Evolutionary conservation across 169 alveolate genomes (phyloP), one percentile per base, ranked within the genome.

Genomic region (Neospora caninum): DNA sequence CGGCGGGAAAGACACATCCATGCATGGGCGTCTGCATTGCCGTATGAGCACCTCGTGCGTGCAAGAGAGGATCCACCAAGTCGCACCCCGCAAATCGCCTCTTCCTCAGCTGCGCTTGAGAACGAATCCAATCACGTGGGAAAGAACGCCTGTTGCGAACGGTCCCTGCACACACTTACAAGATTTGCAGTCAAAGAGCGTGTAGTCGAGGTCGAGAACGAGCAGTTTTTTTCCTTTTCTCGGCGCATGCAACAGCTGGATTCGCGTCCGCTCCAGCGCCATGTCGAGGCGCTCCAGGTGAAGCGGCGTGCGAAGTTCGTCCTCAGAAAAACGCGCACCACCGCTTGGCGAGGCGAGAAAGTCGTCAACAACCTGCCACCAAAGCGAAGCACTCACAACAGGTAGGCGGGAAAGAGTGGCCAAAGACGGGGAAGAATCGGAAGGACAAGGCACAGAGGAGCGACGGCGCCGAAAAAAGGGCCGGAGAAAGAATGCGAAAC

Each of bases 191-290:
- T 91, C 94, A 41, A 34, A 91, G 18, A 91, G 67, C 22, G 94
- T 91, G 58, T 73, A 41, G 73, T 91, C 94, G 36, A 91, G 6
- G 73, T 91, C 94, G 39, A 91, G 84, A 7, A 91, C 94, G 67
- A 91, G 92, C 42, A 91, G 58, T 70, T 91, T 91, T 39, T 73
- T 78, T 18, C 82, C 91, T 1, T 18, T 38, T 36, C 92, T 31
- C 10, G 94, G 93, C 25, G 88, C 36, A 16, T 73, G 80, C 73
- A 91, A 6, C 92, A 89, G 43, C 41, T 67, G 39, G 43, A 89
- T 58, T 16, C 9, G 42, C 18, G 93, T 89, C 27, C 43, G 13
- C 43, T 58, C 93, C 2, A 89, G 9, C 43, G 91, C 84, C 58
- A 4, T 58, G 13, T 38, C 73, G 31, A 89, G 84, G 25, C 93